Conservation (phyloP, 257 asterid genomes). For the Fraxinus quadrangulata region DNA sequence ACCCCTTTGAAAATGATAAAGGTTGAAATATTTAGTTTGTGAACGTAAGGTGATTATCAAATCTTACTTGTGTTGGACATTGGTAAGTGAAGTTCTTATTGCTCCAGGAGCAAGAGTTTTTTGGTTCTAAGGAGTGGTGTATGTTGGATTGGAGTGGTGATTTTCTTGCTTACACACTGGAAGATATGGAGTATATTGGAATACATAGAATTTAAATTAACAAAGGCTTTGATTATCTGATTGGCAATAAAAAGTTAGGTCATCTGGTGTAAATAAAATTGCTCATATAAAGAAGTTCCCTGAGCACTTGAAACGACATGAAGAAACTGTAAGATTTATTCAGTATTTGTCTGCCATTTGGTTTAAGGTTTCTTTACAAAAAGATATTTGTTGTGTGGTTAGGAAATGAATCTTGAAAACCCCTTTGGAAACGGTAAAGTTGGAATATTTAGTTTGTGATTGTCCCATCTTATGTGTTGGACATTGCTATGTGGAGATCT, state of each 20-base stretch:
- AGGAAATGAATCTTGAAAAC: not conserved
- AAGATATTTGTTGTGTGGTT: not conserved
- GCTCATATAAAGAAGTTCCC: not conserved
- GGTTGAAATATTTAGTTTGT: not conserved
- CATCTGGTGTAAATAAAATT: not conserved
- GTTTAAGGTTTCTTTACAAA: not conserved
- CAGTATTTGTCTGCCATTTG: not conserved
- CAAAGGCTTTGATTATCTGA: not conserved
- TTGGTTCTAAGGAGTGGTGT: not conserved
- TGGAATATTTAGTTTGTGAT: too few species aligned
- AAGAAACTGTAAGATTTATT: not conserved
- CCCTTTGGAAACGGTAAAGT: too few species aligned
- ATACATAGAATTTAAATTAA: not conserved
- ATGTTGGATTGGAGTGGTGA: not conserved
- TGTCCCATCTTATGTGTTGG: too few species aligned
- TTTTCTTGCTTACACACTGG: not conserved
- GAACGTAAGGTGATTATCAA: not conserved
- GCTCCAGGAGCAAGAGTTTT: not conserved
- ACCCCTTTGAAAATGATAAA: too few species aligned
- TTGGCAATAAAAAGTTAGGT: not conserved
- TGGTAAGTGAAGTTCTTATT: not conserved
- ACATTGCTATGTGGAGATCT: too few species aligned
- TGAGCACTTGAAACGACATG: not conserved
- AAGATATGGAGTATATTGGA: not conserved
- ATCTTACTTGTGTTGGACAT: not conserved